Base-by-base conservation (phyloP, 176 grass and related monocot genomes). In the Microstegium vimineum region DNA sequence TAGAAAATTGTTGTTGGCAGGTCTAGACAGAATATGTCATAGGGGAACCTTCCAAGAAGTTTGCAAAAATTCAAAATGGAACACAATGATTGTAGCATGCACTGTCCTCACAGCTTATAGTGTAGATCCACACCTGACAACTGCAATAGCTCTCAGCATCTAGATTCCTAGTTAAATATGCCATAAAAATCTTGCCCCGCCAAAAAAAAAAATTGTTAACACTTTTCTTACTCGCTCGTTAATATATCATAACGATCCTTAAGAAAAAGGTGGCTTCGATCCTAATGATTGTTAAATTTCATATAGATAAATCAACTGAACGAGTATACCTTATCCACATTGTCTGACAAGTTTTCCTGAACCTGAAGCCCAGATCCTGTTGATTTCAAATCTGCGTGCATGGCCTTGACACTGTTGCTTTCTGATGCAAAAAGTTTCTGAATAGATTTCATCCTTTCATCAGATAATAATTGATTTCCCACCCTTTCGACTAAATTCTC, bases 251-350 rank as follows among this genome's bases (percentile, higher is more conserved):
- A n/a, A n/a, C n/a, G n/a, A n/a, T n/a, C n/a, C n/a, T n/a, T n/a
- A n/a, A 45, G 4, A 15, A 15, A 72, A 41, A 72, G 40, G 14
- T 30, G 26, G 12, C 7, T 5, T 46, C 23, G 10, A 47, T 72
- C 41, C 41, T 45, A 47, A 18, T 7, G 5, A 45, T 10, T 10
- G 23, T 45, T 46, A 72, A 40, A n/a, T 69, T 23, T 69, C 22
- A 38, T n/a, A 45, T 15, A 45, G 42, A 45, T 45, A 45, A 45
- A 45, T 45, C 42, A 45, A 45, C 42, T 45, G 5, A 85, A 75
- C 46, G 40, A 47, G 22, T 31, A 73, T 74, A 90, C 38, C 84
- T 69, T 67, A 76, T 90, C 68, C 60, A 26, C 45, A 40, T 47
- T 7, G 15, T 83, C 69, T 34, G 75, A 41, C 33, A 74, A 38